Evolutionary conservation across 1,284 basidiomycete species (phyloP), one percentile per base, ranked within the genome.

Genomic region (Marasmius sp.): DNA sequence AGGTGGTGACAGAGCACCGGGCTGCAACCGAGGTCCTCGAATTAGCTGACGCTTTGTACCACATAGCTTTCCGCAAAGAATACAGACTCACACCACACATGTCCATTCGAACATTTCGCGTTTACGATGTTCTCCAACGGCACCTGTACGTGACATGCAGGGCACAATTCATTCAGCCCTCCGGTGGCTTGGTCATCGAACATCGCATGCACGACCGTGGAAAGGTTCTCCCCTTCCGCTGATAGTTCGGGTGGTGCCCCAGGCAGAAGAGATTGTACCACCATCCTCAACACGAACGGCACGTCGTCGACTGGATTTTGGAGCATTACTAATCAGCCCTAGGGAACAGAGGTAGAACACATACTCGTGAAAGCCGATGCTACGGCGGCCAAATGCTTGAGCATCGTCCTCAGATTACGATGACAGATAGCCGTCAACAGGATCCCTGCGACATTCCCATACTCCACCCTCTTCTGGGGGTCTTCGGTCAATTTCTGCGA

Each of bases 1-100:
- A 87, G 41, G 87, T 87, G 51, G 89, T 91, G 59, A 91, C 78
- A 14, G 87, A 88, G 70, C 89, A 91, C 51, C 89, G 84, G 55
- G 80, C 88, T 90, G 68, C 62, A 61, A 64, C 18, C 18, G 20
- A 52, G n/a, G 12, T 10, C 36, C 16, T 58, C 60, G 60, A 52
- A 54, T 49, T n/a, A 49, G 27, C 62, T 16, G 62, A 41, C 49
- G 27, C 3, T 53, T n/a, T 20, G 38, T 7, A 61, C n/a, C 14
- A 12, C 2, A 27, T 7, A 20, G 16, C 6, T 20, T 3, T 51
- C 14, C 53, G 20, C n/a, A 47, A 57, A 22, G 8, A 38, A 16
- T 18, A 12, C 7, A 22, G 12, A 72, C 78, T 61, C 68, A 90
- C 88, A 73, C 89, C 89, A 91, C 41, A 71, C 72, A 74, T 92